Evolutionary conservation across 1,139 yeast species (phyloP), one percentile per base, ranked within the genome.

Genomic region (Sugiyamaella pinicola): DNA sequence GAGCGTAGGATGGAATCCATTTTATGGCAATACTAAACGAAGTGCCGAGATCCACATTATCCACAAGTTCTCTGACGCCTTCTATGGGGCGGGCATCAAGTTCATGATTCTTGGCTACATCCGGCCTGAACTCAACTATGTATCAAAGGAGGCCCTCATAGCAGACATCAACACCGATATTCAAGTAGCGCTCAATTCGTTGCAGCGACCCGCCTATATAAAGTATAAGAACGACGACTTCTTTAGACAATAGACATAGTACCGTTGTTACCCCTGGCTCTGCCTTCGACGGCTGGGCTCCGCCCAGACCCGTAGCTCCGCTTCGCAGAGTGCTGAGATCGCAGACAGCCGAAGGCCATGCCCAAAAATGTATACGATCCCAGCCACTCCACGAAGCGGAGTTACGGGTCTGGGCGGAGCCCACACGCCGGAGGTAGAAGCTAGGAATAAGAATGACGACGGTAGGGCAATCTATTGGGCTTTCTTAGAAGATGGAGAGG

Each of bases 1-100:
- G 88, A 88, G 96, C 17, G 80, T 95, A 24, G 99, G 99, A 1
- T 89, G 90, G 88, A 95, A 93, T 66, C 99, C 99, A 15, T 93
- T 85, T 69, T 95, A 84, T 70, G 79, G 84, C 29, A 91, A 93
- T 70, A 78, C 81, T 57, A 78, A 79, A 58, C 85, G 85, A 69
- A 47, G 57, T 7, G 65, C 64, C 5, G 99, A 95, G 64, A 77
- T 93, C 41, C 97, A 95, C 69, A 80, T 95, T 12, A 79, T 95
- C 51, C 95, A 89, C 70, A 73, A 83, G 53, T 93, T 91, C 64
- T 60, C 67, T 1, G 65, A 73, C 4, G 77, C 80, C 56, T 95
- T 95, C 68, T 95, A 95, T 64, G 99, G 99, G 1, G 95, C 96
- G 10, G 62, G 70, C 13, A 77, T 93, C 56, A 77, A 77, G 57